Conservation (phyloP, 1,284 basidiomycete species). For the Chondrostereum purpureum region DNA sequence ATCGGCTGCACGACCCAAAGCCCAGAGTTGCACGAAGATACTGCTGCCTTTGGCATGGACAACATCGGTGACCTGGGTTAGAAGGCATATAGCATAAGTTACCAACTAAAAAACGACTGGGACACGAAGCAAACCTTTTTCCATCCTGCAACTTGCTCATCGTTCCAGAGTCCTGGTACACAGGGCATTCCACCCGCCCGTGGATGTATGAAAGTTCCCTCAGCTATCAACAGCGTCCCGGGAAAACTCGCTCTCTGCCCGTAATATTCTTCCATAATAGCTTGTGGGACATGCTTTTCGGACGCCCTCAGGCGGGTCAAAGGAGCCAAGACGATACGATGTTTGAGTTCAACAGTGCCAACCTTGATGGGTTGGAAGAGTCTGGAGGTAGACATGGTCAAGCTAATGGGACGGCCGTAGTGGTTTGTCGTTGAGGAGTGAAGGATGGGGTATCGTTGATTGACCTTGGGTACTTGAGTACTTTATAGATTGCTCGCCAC, state of each 20-base stretch:
- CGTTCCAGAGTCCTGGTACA: conserved; percentile 34
- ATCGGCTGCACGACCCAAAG: conserved; percentile 33
- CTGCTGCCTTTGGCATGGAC: conserved; percentile 34
- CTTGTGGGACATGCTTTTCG: conserved; percentile 11
- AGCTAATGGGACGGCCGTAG: too few relatives aligned
- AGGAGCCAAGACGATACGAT: conserved; percentile 44
- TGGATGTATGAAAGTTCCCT: conserved; percentile 33
- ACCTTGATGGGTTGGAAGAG: conserved; percentile 42
- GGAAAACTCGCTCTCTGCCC: conserved; percentile 31
- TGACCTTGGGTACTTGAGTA: too few relatives aligned
- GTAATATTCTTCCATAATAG: conserved; percentile 33
- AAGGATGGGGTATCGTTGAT: too few relatives aligned
- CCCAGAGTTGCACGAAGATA: conserved; percentile 44
- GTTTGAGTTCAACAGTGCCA: conserved; percentile 32
- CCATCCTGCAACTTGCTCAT: conserved; percentile 37
- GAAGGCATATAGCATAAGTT: conserved; percentile 4
- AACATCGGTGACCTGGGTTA: conserved; percentile 21
- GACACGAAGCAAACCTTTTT: conserved; percentile 27
- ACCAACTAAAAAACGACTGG: neutral
- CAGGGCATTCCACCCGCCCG: conserved; percentile 27
- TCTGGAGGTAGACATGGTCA: conserved; percentile 5
- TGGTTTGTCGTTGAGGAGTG: too few relatives aligned
- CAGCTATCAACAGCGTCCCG: conserved; percentile 39
- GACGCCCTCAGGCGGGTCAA: conserved; percentile 25
- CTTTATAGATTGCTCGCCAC: too few relatives aligned